Conservation (phyloP, 2,329 filamentous ascomycete genomes). For the Cylindrodendrum hubeiense region DNA sequence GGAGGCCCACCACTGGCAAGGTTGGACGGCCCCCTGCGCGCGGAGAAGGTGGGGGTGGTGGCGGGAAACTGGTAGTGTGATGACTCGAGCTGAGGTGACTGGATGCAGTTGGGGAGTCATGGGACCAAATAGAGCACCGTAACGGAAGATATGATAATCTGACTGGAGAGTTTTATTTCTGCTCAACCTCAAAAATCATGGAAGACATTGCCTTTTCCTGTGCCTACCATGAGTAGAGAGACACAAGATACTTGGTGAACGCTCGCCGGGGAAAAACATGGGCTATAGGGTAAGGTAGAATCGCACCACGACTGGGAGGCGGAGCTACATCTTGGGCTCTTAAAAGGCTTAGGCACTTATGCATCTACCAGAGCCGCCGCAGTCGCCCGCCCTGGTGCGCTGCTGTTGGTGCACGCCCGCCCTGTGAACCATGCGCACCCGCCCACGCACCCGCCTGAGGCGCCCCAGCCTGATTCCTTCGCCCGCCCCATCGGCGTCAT, state of each 20-base stretch:
- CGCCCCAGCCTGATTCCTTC: constrained; percentile 15
- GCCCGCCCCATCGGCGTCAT: constrained; percentile 35
- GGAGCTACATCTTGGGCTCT: constrained; percentile 15
- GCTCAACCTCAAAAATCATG: not conserved
- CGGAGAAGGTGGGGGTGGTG: constrained; percentile 15
- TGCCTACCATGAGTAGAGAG: not conserved
- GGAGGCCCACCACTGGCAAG: constrained; percentile 2
- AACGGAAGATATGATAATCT: not conserved
- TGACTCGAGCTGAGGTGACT: not conserved
- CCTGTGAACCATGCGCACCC: not conserved
- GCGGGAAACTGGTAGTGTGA: constrained; percentile 5
- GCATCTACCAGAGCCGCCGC: constrained; percentile 6
- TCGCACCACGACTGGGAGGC: not conserved
- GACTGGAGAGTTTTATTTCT: not conserved
- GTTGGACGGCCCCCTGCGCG: constrained; percentile 3
- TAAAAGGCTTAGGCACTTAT: constrained; percentile 7
- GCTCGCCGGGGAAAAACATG: not conserved
- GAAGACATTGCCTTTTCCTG: not conserved
- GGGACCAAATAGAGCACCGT: not conserved
- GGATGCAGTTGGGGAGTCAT: not conserved
- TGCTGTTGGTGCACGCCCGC: not conserved
- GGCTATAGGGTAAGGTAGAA: not conserved
- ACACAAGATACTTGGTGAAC: not conserved
- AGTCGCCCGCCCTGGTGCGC: not conserved
- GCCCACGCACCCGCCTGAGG: constrained; percentile 8